phyloP scores from a whole-genome alignment of 2,329 filamentous ascomycete genomes.

The Fusarium palustre region DNA sequence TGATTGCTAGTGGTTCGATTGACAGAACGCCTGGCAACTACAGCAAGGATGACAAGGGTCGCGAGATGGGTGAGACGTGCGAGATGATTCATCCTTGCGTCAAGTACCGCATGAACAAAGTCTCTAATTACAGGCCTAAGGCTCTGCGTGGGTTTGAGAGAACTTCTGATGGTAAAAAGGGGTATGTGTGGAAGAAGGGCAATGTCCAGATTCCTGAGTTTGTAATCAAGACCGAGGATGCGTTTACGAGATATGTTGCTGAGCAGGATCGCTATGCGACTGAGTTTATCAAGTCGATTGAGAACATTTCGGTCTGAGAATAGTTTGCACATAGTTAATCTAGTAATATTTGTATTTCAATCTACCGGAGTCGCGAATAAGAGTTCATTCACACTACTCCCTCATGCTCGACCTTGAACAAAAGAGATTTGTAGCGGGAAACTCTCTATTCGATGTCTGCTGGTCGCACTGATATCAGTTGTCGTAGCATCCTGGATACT shows the following conservation, averaged over 20 bases:
- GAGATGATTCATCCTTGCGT: constrained; percentile 43
- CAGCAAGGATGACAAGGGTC: constrained; percentile 23
- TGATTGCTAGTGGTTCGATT: constrained; percentile 28
- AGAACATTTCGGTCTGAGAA: constrained; percentile 10
- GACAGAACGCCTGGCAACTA: constrained; percentile 38
- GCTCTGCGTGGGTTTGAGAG: constrained; percentile 36
- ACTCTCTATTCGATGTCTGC: neutral
- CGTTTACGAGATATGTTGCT: constrained; percentile 34
- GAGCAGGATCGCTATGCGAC: constrained; percentile 32
- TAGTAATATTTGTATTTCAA: neutral
- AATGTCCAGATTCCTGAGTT: constrained; percentile 36
- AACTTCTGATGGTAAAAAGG: constrained; percentile 9
- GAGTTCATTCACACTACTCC: neutral
- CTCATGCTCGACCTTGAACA: neutral
- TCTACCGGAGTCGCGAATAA: neutral
- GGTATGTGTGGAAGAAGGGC: constrained; percentile 35
- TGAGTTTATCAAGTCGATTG: constrained; percentile 34
- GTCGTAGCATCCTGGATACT: neutral
- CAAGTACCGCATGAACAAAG: constrained; percentile 40
- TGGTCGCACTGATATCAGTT: neutral
- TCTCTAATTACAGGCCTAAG: constrained; percentile 34
- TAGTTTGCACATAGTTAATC: neutral
- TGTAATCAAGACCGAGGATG: constrained; percentile 37
- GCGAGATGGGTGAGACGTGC: constrained; percentile 28
- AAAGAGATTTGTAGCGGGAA: neutral